Conservation (phyloP, 1,284 basidiomycete genomes). For the Meripilus lineatus region DNA sequence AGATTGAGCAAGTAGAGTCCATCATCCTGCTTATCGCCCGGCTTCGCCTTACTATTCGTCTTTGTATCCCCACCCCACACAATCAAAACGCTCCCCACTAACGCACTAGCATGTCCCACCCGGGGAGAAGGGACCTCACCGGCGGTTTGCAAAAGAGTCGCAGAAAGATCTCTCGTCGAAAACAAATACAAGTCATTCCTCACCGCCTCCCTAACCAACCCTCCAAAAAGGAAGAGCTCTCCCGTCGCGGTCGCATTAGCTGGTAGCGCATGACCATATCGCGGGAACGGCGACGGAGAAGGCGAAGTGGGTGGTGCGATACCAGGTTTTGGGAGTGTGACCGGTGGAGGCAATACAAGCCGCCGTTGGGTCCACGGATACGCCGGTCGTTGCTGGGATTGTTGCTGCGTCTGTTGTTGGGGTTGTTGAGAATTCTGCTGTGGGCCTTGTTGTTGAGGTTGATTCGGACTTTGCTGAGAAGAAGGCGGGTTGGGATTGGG, state of each 20-base stretch:
- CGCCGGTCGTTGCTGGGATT: constrained; percentile 49
- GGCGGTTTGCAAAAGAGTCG: constrained; percentile 78
- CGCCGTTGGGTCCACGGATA: constrained; percentile 79
- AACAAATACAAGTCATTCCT: constrained; percentile 95
- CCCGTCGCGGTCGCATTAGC: constrained; percentile 76
- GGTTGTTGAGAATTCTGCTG: constrained; percentile 24
- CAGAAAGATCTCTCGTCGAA: constrained; percentile 74
- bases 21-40: constrained; percentile 86
- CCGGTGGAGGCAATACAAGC: constrained; percentile 60
- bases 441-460: constrained; percentile 25
- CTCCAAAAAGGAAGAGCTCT: constrained; percentile 96
- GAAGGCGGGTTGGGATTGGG: constrained; percentile 11
- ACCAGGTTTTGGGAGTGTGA: constrained; percentile 57
- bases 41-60: constrained; percentile 59
- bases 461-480: constrained; percentile 14
- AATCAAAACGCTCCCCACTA: constrained; percentile 94
- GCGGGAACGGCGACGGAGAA: constrained; percentile 87
- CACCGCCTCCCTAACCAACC: constrained; percentile 88
- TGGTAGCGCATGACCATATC: constrained; percentile 97
- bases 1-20: constrained; percentile 95
- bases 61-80: constrained; percentile 99
- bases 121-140: constrained; percentile 89
- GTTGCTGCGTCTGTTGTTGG: constrained; percentile 25
- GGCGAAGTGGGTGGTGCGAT: constrained; percentile 52
- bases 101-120: constrained; percentile 94